Base-by-base conservation (phyloP, 305 asterid genomes). In the Fraxinus angustifolia region DNA sequence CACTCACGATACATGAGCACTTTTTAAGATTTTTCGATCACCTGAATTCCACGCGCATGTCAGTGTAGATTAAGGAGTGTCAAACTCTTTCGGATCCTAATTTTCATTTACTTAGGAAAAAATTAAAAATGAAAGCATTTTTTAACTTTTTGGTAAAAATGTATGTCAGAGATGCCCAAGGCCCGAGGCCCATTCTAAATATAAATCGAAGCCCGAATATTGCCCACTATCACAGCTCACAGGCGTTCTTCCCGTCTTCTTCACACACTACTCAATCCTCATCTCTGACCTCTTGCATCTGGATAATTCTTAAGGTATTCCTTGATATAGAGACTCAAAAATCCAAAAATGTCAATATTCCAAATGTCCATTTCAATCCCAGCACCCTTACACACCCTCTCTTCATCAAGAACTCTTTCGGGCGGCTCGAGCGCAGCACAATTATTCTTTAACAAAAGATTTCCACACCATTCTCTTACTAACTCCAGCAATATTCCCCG, bases 381-480 rank as follows among this genome's bases (percentile, higher is more conserved):
- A 16, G 58, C 83, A 19, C 77, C 89, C 48, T 75, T 72, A 6
- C 88, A 83, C 7, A 78, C 81, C 65, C 84, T 90, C 31, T 90
- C 96, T 77, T 90, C 91, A 0, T 50, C 87, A 42, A 85, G 80
- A 60, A 11, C 85, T 80, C 78, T 90, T 10, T 87, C 90, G n/a
- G 88, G 80, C 65, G 78, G 80, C 70, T 79, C 86, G 3, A 75
- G 82, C 16, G 81, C 85, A 10, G 58, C 35, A 36, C 85, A 82
- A 35, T 23, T 84, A 26, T 80, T 84, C 83, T 91, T 88, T 84
- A 67, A 86, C 76, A 65, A 82, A 70, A 85, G 83, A 71, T 79
- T 85, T 80, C 85, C 94, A 4, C 79, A 80, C 3, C 88, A 92
- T 79, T 79, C 91, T 36, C 80, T 92, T 83, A 73, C 82, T 33